These are phyloP conservation scores for Mycena albidolilacea DNA, from an alignment of 768 basidiomycete genomes.

Conservation along the genomic window DNA sequence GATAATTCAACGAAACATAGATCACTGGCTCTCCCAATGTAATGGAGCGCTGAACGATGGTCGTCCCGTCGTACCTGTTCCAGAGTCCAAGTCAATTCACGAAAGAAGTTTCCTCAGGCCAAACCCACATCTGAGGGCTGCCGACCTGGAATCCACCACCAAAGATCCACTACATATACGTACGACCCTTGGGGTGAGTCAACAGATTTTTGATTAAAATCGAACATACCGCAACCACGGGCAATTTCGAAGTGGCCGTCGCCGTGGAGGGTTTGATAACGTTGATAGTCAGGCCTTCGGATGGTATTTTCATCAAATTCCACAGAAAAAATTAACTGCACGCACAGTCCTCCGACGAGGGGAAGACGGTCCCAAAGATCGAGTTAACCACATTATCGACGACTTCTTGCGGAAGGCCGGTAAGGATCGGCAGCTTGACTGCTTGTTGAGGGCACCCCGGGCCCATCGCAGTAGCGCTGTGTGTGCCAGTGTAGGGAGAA, in stretches of 20 bases:
- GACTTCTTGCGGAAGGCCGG: slow-evolving; percentile 52
- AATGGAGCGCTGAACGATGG: slow-evolving; percentile 46
- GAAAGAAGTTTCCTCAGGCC: background rate
- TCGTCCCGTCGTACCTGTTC: slow-evolving; percentile 39
- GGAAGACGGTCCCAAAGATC: slow-evolving; percentile 48
- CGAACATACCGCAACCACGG: slow-evolving; percentile 59
- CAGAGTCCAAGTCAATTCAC: too few species aligned
- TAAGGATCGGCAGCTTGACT: slow-evolving; percentile 51
- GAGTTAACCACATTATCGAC: slow-evolving; percentile 51
- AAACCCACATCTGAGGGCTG: background rate
- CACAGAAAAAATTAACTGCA: background rate
- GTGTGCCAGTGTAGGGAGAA: slow-evolving; percentile 51
- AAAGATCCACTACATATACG: slow-evolving; percentile 1
- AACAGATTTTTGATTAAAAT: too few species aligned
- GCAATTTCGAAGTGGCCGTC: slow-evolving; percentile 54
- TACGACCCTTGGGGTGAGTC: background rate
- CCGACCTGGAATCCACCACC: slow-evolving; percentile 7
- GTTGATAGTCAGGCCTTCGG: slow-evolving; percentile 63
- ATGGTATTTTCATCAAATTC: background rate
- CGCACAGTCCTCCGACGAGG: slow-evolving; percentile 65
- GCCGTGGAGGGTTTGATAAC: slow-evolving; percentile 57
- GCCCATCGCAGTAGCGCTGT: slow-evolving; percentile 58
- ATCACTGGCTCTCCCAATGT: slow-evolving; percentile 45
- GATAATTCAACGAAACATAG: slow-evolving; percentile 53
- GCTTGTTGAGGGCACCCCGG: slow-evolving; percentile 64